Evolutionary conservation across 768 basidiomycete genomes (phyloP).

Genomic region (Wakefieldia striispora): DNA sequence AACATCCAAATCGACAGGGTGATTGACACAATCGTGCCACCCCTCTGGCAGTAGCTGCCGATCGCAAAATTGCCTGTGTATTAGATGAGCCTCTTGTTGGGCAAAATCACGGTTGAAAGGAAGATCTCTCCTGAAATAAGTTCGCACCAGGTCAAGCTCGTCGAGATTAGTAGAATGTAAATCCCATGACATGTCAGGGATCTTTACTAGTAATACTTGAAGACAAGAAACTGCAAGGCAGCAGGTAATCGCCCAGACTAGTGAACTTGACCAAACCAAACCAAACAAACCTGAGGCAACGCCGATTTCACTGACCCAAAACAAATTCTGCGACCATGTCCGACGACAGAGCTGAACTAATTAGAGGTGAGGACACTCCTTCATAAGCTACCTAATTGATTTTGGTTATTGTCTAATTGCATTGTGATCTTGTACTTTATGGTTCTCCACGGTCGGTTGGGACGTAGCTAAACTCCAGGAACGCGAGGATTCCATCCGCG

Average conservation of each 20-base stretch:
- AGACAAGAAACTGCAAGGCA: too few relatives aligned
- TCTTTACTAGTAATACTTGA: too few relatives aligned
- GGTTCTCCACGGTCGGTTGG: background rate
- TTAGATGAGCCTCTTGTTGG: too few relatives aligned
- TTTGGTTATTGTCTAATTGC: background rate
- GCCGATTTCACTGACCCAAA: background rate
- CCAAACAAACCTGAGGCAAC: slow-evolving; percentile 12
- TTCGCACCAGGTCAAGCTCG: too few relatives aligned
- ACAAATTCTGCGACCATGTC: slow-evolving; percentile 24
- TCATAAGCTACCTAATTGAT: background rate
- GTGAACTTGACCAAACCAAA: background rate
- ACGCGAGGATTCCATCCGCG: slow-evolving; percentile 76
- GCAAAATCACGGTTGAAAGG: too few relatives aligned
- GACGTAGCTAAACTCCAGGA: slow-evolving; percentile 56
- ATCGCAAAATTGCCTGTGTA: background rate
- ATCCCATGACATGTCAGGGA: too few relatives aligned
- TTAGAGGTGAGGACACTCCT: slow-evolving; percentile 25
- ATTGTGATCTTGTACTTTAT: background rate
- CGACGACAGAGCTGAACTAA: slow-evolving; percentile 33
- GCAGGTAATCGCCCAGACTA: too few relatives aligned
- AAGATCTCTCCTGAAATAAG: too few relatives aligned
- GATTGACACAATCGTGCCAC: too few relatives aligned
- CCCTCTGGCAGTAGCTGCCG: background rate
- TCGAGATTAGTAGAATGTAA: too few relatives aligned
- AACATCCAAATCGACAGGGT: background rate